phyloP scores from a whole-genome alignment of 768 basidiomycete genomes.

The Tricholoma sp. region DNA sequence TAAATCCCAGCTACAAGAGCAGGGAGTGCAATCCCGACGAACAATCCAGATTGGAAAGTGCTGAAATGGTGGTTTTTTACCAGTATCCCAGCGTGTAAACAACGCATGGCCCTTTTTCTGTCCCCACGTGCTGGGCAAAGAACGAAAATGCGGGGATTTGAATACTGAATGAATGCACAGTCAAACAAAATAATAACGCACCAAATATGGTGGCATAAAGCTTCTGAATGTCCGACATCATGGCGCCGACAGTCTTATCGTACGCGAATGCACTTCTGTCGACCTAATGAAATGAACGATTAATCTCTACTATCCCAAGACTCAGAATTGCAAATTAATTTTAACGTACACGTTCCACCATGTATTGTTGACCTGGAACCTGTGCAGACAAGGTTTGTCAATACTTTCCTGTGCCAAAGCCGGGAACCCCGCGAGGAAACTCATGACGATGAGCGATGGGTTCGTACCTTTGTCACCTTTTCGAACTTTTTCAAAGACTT shows the following conservation, averaged over 20 bases:
- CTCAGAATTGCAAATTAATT: background rate
- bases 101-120: conserved; percentile 66
- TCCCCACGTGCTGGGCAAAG: conserved; percentile 51
- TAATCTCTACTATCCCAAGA: too few species aligned
- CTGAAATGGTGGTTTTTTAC: conserved; percentile 63
- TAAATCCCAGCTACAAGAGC: conserved; percentile 61
- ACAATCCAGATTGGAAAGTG: conserved; percentile 69
- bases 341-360: background rate
- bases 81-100: conserved; percentile 50
- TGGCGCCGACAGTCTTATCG: background rate
- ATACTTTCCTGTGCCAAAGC: too few species aligned
- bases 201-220: conserved; percentile 70
- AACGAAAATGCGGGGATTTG: too few species aligned
- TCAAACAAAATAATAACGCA: conserved; percentile 30
- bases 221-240: conserved; percentile 46
- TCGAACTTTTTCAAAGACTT: conserved; percentile 86
- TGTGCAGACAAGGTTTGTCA: background rate
- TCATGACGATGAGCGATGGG: background rate
- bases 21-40: conserved; percentile 68
- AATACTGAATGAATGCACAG: too few species aligned
- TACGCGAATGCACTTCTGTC: background rate
- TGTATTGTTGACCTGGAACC: background rate
- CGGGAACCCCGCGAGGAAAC: too few species aligned
- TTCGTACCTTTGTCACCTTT: conserved; percentile 61
- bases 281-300: background rate